Conservation (phyloP, 148 eudicot genomes). For the Fagopyrum tataricum region DNA sequence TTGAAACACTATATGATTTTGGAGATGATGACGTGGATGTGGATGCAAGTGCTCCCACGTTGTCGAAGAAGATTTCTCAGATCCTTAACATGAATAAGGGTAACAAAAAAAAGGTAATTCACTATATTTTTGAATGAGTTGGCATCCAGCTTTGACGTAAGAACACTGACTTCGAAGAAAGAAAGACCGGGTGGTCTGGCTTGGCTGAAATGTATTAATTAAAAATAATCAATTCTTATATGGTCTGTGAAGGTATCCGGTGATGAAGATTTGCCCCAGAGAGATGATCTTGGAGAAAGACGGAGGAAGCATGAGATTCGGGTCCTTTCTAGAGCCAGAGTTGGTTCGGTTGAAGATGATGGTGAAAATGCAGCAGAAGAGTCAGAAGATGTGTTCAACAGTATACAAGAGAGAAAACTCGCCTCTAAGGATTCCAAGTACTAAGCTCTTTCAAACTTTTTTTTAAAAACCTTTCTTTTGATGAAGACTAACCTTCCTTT, state of each 20-base stretch:
- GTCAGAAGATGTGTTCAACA: slow-evolving; percentile 41
- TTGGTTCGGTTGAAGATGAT: slow-evolving; percentile 22
- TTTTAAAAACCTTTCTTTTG: background rate
- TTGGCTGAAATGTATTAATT: too few relatives aligned
- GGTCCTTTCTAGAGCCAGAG: slow-evolving; percentile 61
- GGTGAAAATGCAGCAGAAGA: slow-evolving; percentile 28
- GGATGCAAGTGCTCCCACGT: slow-evolving; percentile 30
- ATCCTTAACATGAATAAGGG: slow-evolving; percentile 27
- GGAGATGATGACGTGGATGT: slow-evolving; percentile 59
- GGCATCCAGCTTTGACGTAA: too few relatives aligned
- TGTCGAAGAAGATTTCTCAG: slow-evolving; percentile 40
- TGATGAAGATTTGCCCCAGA: slow-evolving; percentile 78
- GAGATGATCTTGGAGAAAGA: slow-evolving; percentile 85
- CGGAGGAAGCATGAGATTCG: slow-evolving; percentile 77
- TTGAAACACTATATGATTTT: slow-evolving; percentile 69
- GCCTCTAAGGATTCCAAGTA: slow-evolving; percentile 60
- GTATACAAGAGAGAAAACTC: slow-evolving; percentile 26
- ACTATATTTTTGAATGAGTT: too few relatives aligned
- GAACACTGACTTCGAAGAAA: too few relatives aligned
- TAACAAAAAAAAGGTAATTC: slow-evolving; percentile 40
- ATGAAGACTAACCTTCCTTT: background rate
- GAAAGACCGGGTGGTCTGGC: too few relatives aligned
- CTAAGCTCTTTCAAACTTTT: background rate
- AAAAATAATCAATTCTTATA: too few relatives aligned
- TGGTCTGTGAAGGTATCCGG: slow-evolving; percentile 53